These are phyloP conservation scores for Vaccinium corymbosum DNA, from an alignment of 148 eudicot species.

Conservation along the genomic window DNA sequence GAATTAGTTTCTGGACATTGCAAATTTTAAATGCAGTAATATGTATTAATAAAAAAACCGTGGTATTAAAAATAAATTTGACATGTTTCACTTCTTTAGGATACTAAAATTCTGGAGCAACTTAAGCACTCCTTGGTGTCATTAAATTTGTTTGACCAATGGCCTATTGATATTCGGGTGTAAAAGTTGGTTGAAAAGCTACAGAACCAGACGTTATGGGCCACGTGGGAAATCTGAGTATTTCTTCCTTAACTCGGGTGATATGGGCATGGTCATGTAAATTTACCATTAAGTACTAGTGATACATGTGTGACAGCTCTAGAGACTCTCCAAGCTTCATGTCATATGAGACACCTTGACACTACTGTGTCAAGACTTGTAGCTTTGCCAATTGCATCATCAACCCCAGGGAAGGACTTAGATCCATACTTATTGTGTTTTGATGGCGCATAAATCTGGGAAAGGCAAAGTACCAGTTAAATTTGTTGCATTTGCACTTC, in stretches of 20 bases:
- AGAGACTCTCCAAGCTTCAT: conserved; percentile 50
- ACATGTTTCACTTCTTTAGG: too few species aligned
- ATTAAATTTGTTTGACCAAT: neutral
- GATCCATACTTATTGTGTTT: conserved; percentile 56
- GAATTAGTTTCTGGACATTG: neutral
- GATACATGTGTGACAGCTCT: conserved; percentile 47
- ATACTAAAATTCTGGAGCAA: too few species aligned
- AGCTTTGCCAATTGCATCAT: conserved; percentile 45
- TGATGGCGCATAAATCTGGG: conserved; percentile 55
- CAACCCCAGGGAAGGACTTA: conserved; percentile 48
- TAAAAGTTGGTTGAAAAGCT: neutral
- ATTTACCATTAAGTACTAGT: conserved; percentile 40
- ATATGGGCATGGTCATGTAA: conserved; percentile 25
- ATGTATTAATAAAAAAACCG: neutral
- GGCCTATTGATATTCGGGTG: neutral
- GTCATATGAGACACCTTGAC: conserved; percentile 38
- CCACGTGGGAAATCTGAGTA: neutral
- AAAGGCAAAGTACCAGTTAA: conserved; percentile 7
- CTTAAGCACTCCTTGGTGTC: neutral
- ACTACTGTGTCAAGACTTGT: conserved; percentile 25
- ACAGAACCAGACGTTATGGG: neutral
- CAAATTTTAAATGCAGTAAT: neutral
- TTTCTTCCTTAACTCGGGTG: neutral
- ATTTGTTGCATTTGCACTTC: neutral
- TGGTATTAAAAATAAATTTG: too few species aligned